These are phyloP conservation scores for Sanghuangporus sanghuang DNA, from an alignment of 1,284 basidiomycete genomes.

Conservation along the genomic window DNA sequence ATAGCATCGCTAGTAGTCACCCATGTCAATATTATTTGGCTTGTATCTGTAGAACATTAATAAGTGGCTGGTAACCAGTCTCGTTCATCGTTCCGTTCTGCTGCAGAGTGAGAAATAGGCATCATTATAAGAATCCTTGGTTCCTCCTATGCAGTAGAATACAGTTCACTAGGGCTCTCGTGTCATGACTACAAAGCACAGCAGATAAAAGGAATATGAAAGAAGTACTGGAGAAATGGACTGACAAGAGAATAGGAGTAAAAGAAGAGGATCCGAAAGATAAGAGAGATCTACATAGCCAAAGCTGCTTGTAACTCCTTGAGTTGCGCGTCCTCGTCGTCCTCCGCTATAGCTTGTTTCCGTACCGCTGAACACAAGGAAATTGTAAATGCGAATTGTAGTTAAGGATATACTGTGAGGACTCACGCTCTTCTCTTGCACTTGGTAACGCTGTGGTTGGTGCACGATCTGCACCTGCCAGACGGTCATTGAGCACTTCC, in stretches of 20 bases:
- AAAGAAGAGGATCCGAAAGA: constrained; percentile 17
- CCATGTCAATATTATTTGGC: constrained; percentile 9
- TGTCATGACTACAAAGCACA: constrained; percentile 4
- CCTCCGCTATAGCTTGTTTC: constrained; percentile 59
- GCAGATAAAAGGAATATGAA: neutral
- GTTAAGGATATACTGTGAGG: constrained; percentile 10
- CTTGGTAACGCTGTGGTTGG: constrained; percentile 78
- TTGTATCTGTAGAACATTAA: constrained; percentile 11
- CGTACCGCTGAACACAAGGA: constrained; percentile 27
- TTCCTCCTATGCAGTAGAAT: constrained; percentile 5
- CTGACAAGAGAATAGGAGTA: neutral
- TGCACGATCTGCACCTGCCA: constrained; percentile 87
- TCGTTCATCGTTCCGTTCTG: neutral
- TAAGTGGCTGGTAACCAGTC: neutral
- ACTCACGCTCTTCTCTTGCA: constrained; percentile 55
- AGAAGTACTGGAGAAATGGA: neutral
- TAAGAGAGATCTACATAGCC: constrained; percentile 59
- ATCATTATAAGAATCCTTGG: neutral
- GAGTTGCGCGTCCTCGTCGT: constrained; percentile 92
- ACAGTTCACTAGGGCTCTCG: constrained; percentile 13
- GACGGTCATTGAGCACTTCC: constrained; percentile 82
- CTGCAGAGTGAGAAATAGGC: neutral
- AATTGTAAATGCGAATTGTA: constrained; percentile 21
- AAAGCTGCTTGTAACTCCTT: constrained; percentile 88
- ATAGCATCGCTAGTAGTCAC: constrained; percentile 4